A percentile compares a stretch with the other conserved stretches of the same genome.
phyloP scores from a whole-genome alignment of 768 basidiomycete genomes.

The Cytidiella melzeri region DNA sequence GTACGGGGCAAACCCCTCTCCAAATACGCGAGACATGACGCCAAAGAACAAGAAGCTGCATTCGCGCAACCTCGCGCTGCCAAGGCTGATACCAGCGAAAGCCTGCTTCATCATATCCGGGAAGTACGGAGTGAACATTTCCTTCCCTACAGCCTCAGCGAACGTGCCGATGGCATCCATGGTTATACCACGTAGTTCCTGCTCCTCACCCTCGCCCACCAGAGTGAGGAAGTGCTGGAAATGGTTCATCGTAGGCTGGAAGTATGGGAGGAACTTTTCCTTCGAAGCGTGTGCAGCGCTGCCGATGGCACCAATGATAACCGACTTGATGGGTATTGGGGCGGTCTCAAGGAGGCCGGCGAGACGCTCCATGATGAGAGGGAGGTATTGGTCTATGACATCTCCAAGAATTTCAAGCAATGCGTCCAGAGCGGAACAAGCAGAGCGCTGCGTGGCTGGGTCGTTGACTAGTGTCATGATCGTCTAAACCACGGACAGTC shows the following conservation, averaged over 20 bases:
- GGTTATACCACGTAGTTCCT: constrained; percentile 91
- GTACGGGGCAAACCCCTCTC: constrained; percentile 87
- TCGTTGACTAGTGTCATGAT: constrained; percentile 91
- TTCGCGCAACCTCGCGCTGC: constrained; percentile 83
- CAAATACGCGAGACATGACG: constrained; percentile 96
- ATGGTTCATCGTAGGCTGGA: constrained; percentile 83
- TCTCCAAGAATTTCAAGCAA: constrained; percentile 92
- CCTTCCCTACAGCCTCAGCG: constrained; percentile 93
- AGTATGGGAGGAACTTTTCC: constrained; percentile 87
- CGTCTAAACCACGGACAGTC: constrained; percentile 42
- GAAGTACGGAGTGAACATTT: constrained; percentile 93
- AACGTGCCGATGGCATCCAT: constrained; percentile 99
- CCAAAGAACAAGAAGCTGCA: constrained; percentile 98
- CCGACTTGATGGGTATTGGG: constrained; percentile 82
- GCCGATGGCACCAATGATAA: constrained; percentile 96
- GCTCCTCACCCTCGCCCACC: constrained; percentile 84
- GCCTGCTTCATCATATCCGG: constrained; percentile 94
- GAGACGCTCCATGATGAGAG: constrained; percentile 92
- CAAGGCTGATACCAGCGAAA: constrained; percentile 83
- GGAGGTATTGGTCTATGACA: constrained; percentile 85
- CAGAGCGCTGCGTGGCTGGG: constrained; percentile 78
- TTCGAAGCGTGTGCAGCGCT: constrained; percentile 97
- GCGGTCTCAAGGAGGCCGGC: constrained; percentile 81
- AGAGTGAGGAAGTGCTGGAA: constrained; percentile 87
- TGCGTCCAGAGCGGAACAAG: constrained; percentile 96